Evolutionary conservation across 2,329 filamentous ascomycete species (phyloP), one percentile per base, ranked within the genome.

Genomic region (Ambrosiella cleistominuta): DNA sequence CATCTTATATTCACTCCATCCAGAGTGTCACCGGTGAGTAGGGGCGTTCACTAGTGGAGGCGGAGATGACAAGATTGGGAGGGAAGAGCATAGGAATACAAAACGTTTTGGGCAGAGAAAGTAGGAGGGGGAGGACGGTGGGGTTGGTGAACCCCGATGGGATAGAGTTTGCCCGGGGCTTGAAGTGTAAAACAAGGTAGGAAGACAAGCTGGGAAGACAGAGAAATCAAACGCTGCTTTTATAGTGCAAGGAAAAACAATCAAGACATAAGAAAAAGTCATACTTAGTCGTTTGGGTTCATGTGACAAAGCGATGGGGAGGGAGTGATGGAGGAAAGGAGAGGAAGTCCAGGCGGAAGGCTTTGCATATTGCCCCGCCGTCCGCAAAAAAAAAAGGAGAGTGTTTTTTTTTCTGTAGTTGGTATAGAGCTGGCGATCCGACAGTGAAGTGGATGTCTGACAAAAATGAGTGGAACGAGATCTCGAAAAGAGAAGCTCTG

Each of bases 231-330:
- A 27, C 47, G 47, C 35, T 51, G 37, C 37, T 57, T 47, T 51
- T 51, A 19, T 42, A 19, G 15, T 27, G 27, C 45, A 49, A 19
- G 12, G 35, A 54, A 58, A 54, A 53, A 45, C 15, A 47, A 19
- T 38, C 36, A 50, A 51, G 40, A 51, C 19, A 53, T 52, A 54
- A 36, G 56, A 11, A 57, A 57, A 35, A 8, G 39, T 57, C 56
- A 27, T 57, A 55, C 53, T 55, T 55, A 55, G 53, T 55, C 53
- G 53, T 55, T 55, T 55, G 37, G 3, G 53, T 55, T 55, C 53
- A 37, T 55, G 53, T 55, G 52, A 58, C 51, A 15, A 19, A 52
- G 57, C 27, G 39, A 6, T 2, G 36, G n/a, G 40, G 17, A 19
- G 37, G 36, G 47, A 27, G 17, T 6, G 40, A 42, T 12, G 45